These are phyloP conservation scores for Diaporthe sp. DNA, from an alignment of 2,329 filamentous ascomycete genomes.

Conservation along the genomic window DNA sequence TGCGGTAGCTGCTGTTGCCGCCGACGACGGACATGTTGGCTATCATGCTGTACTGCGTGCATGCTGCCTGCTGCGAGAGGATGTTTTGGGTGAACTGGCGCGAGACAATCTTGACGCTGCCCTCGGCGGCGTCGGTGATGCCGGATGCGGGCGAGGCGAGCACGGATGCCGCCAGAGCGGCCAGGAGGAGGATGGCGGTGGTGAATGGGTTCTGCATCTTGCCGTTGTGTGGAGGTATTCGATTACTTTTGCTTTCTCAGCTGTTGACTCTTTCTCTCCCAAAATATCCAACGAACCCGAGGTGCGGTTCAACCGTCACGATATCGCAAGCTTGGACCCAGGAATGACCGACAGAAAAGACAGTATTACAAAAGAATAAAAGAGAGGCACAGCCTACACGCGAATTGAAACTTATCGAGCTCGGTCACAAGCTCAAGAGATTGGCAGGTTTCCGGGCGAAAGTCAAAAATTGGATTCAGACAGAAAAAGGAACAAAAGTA, in stretches of 20 bases:
- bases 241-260: neutral
- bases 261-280: neutral
- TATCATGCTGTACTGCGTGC: slow-evolving; percentile 57
- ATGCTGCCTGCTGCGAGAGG: slow-evolving; percentile 41
- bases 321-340: slow-evolving; percentile 6
- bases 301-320: slow-evolving; percentile 24
- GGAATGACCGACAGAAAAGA: slow-evolving; percentile 19
- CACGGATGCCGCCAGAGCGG: slow-evolving; percentile 24
- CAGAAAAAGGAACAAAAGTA: neutral
- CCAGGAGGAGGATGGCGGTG: slow-evolving; percentile 32
- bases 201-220: slow-evolving; percentile 35
- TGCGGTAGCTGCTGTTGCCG: slow-evolving; percentile 58
- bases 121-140: neutral
- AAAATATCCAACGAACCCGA: slow-evolving; percentile 15
- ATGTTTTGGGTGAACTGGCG: slow-evolving; percentile 17
- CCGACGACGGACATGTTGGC: slow-evolving; percentile 62
- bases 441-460: slow-evolving; percentile 25
- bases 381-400: slow-evolving; percentile 36
- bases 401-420: slow-evolving; percentile 22
- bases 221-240: neutral
- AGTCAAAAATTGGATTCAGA: slow-evolving; percentile 22
- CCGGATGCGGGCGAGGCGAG: slow-evolving; percentile 26
- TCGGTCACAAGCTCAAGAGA: slow-evolving; percentile 22
- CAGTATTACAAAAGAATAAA: slow-evolving; percentile 23
- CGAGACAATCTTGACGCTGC: slow-evolving; percentile 27